Evolutionary conservation across 495 filamentous ascomycete genomes (phyloP).

Genomic region (Talaromyces trachyspermus): DNA sequence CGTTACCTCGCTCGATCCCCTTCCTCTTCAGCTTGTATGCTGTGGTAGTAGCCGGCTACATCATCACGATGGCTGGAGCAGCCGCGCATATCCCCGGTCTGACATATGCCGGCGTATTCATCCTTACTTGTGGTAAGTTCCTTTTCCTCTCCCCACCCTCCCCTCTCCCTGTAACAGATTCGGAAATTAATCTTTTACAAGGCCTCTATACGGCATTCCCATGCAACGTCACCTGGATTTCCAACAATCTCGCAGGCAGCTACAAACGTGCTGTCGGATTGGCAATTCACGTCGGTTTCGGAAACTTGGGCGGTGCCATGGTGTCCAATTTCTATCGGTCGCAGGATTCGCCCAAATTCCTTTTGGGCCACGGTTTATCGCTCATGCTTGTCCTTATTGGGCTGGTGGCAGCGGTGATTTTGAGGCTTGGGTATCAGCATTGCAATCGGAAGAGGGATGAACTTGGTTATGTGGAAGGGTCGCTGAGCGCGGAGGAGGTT

Average conservation of each 20-base stretch:
- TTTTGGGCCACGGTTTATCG: slow-evolving; percentile 62
- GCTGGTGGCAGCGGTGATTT: slow-evolving; percentile 46
- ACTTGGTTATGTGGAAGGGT: slow-evolving; percentile 36
- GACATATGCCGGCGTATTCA: slow-evolving; percentile 67
- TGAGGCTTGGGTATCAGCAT: slow-evolving; percentile 47
- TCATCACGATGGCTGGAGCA: slow-evolving; percentile 42
- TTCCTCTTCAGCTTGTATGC: slow-evolving; percentile 55
- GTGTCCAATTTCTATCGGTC: slow-evolving; percentile 69
- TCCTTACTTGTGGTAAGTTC: slow-evolving; percentile 59
- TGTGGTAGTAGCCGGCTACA: slow-evolving; percentile 58
- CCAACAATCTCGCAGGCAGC: slow-evolving; percentile 62
- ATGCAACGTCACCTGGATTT: slow-evolving; percentile 63
- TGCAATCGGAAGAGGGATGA: slow-evolving; percentile 55
- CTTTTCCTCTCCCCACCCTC: slow-evolving; percentile 32
- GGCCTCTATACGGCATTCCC: slow-evolving; percentile 44
- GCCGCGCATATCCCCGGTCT: slow-evolving; percentile 48
- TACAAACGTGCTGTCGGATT: slow-evolving; percentile 67
- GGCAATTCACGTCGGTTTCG: slow-evolving; percentile 68
- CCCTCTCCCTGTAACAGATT: not conserved
- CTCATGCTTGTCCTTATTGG: slow-evolving; percentile 58
- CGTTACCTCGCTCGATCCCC: slow-evolving; percentile 50
- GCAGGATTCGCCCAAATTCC: slow-evolving; percentile 55
- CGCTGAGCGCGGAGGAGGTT: slow-evolving; percentile 42
- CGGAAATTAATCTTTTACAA: slow-evolving; percentile 6
- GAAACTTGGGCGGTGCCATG: slow-evolving; percentile 68